Evolutionary conservation across 202 grass and related monocot genomes (phyloP), one percentile per base, ranked within the genome.

Genomic region (Digitaria exilis): DNA sequence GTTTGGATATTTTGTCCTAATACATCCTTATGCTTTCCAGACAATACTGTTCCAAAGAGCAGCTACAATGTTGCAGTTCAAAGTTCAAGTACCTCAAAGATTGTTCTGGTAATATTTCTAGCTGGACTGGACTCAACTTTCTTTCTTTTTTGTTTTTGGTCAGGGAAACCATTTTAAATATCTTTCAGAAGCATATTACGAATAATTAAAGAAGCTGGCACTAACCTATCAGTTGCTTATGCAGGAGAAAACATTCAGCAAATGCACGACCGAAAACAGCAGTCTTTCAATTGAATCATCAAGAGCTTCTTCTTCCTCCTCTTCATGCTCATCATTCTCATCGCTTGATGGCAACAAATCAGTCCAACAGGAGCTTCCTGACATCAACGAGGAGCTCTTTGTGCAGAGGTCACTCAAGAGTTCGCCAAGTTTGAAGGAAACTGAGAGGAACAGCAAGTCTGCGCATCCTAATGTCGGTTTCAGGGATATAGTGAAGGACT

Each of bases 221-320:
- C 75, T 89, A 57, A 85, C 55, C 43, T 22, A 25, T 56, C 10
- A 4, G 18, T 79, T 73, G 31, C 17, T 45, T 71, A 50, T 87
- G 86, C 89, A 99, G 96, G 89, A 96, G 65, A 96, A 94, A 79
- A 92, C 82, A 87, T 76, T 89, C 9, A 96, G 89, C 86, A 96
- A 96, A 80, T 94, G 83, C 43, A 76, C 87, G 80, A 92, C 91
- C 0, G 96, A 99, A 77, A 92, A 93, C 46, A 90, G 80, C 63
- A 90, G 87, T 62, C 78, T 92, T 16, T 92, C 93, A 6, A 85
- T 96, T 35, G 96, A 99, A 81, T 99, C 89, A 35, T 96, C 96
- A 24, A 99, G 80, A 81, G 88, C 87, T 60, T 95, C 96, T 28
- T 93, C 82, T 46, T 98, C 95, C 59, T 93, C 96, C 59, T 96